phyloP scores from a whole-genome alignment of 177 flowering plant genomes.

The Tripterygium wilfordii region DNA sequence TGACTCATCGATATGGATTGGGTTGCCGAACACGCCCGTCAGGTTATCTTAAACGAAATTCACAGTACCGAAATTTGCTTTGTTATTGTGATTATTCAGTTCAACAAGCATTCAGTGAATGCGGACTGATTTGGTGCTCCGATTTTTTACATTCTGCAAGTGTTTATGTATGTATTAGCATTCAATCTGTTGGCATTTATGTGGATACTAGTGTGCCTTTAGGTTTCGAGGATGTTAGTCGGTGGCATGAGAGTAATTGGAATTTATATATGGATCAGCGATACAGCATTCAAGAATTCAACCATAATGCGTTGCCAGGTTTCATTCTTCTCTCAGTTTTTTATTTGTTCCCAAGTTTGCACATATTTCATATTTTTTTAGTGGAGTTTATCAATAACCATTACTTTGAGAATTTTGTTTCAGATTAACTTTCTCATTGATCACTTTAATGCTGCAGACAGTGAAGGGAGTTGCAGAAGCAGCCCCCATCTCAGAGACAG shows the following conservation, averaged over 20 bases:
- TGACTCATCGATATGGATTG: slow-evolving; percentile 67
- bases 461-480: slow-evolving; percentile 71
- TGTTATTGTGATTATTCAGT: neutral
- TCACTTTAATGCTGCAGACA: slow-evolving; percentile 45
- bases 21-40: slow-evolving; percentile 91
- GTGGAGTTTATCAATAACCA: neutral
- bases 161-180: too few species aligned
- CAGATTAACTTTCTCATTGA: neutral
- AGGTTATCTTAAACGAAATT: too few species aligned
- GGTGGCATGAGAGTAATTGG: slow-evolving; percentile 89
- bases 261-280: slow-evolving; percentile 62
- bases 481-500: slow-evolving; percentile 33
- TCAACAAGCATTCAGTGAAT: too few species aligned
- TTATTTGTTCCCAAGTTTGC: neutral
- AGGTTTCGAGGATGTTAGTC: slow-evolving; percentile 83
- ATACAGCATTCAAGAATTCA: slow-evolving; percentile 61
- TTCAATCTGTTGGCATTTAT: neutral
- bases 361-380: neutral
- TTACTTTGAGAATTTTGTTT: neutral
- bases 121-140: too few species aligned
- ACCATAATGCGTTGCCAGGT: slow-evolving; percentile 71
- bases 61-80: too few species aligned
- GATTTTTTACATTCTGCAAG: too few species aligned
- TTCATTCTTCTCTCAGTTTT: neutral
- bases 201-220: slow-evolving; percentile 4